Conservation (phyloP, 768 basidiomycete genomes). For the Pulveroboletus frians region DNA sequence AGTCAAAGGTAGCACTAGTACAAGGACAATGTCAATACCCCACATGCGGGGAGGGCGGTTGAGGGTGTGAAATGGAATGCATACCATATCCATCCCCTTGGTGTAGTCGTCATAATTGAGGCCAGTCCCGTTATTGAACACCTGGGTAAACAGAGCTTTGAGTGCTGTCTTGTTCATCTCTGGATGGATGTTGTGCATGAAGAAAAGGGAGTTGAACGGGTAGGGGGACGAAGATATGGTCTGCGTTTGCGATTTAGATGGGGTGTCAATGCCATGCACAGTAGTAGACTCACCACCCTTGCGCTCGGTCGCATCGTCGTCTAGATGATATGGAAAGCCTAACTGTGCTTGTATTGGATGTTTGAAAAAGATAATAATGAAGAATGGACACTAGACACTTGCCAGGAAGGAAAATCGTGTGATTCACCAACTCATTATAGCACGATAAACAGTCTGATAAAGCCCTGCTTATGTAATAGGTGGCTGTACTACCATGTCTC, state of each 20-base stretch:
- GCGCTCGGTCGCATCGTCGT: neutral
- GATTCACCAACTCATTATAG: no score
- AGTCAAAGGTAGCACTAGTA: conserved; percentile 72
- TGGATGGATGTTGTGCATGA: conserved; percentile 63
- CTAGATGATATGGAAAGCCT: no score
- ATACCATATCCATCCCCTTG: conserved; percentile 70
- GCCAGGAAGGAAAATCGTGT: no score
- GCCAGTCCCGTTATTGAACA: conserved; percentile 15
- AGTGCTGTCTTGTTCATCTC: conserved; percentile 82
- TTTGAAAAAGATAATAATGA: no score
- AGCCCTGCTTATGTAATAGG: no score
- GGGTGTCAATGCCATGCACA: accelerated
- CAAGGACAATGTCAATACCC: no score
- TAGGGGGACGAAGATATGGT: conserved; percentile 37
- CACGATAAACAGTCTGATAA: no score
- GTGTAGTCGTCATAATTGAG: conserved; percentile 78
- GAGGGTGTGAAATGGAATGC: conserved; percentile 19
- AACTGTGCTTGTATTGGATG: no score
- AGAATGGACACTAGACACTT: no score
- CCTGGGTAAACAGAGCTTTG: conserved; percentile 48
- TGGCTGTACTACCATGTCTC: no score
- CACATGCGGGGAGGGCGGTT: no score
- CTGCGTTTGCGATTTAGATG: neutral
- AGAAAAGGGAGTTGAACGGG: conserved; percentile 64
- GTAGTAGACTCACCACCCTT: neutral